Percentiles rank a stretch among this genome's conserved stretches.
Conservation (phyloP, 2,329 filamentous ascomycete species). For the Metarhizium sp. region DNA sequence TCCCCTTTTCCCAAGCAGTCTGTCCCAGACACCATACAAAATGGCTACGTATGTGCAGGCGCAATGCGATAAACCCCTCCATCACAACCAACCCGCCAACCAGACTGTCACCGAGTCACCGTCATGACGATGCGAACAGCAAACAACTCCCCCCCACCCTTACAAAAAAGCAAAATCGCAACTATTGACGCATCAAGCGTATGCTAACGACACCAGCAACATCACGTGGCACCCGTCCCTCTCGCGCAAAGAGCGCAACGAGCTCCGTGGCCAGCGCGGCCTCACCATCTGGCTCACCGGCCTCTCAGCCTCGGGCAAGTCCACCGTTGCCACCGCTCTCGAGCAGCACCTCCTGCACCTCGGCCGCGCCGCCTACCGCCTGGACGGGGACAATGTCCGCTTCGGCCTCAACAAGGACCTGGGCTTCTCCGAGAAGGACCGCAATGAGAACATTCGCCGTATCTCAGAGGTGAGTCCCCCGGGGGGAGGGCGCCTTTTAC, state of each 20-base stretch:
- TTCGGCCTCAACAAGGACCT: constrained; percentile 98
- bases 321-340: constrained; percentile 89
- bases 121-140: no score
- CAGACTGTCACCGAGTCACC: neutral
- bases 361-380: constrained; percentile 74
- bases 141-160: no score
- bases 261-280: constrained; percentile 71
- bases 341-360: constrained; percentile 93
- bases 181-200: neutral
- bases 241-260: constrained; percentile 66
- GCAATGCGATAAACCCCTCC: neutral
- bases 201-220: constrained; percentile 46
- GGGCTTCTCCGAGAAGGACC: constrained; percentile 84
- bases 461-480: constrained; percentile 61
- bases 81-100: neutral
- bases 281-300: constrained; percentile 98
- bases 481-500: no score
- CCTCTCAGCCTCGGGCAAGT: constrained; percentile 92
- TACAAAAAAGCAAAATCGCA: no score
- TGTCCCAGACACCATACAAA: neutral
- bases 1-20: neutral
- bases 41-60: neutral
- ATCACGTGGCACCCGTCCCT: constrained; percentile 85
- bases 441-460: constrained; percentile 95
- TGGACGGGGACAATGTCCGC: constrained; percentile 97